These are phyloP conservation scores for Scytalidium sp. DNA, from an alignment of 2,329 filamentous ascomycete genomes.

Conservation along the genomic window DNA sequence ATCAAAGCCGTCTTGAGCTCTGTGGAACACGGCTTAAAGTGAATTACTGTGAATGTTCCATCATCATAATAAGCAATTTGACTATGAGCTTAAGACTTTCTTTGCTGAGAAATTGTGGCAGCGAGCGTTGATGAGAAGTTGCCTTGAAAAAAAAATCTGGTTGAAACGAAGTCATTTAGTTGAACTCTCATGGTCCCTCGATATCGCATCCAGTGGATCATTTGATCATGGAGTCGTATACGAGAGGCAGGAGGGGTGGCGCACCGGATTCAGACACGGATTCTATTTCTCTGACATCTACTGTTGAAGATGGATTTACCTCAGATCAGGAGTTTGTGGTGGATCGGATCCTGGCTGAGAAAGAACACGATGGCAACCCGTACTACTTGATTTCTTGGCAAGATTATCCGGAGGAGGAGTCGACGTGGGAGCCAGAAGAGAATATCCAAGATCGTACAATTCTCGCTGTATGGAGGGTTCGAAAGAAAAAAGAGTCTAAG, in stretches of 20 bases:
- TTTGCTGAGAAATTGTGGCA: too few species aligned
- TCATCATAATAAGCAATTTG: too few species aligned
- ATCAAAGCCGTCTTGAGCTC: too few species aligned
- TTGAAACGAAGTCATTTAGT: too few species aligned
- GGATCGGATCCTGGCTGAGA: conserved; percentile 50
- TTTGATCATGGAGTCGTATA: neutral
- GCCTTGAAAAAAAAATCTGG: too few species aligned
- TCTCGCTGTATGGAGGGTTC: conserved; percentile 26
- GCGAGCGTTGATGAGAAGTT: too few species aligned
- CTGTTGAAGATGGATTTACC: conserved; percentile 12
- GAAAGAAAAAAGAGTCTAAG: conserved; percentile 13
- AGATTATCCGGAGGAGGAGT: conserved; percentile 52
- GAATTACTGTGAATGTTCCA: too few species aligned
- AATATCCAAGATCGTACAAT: conserved; percentile 37
- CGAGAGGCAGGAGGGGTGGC: neutral
- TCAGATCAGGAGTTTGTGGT: conserved; percentile 28
- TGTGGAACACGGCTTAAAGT: too few species aligned
- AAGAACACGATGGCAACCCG: conserved; percentile 28
- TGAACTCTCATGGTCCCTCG: too few species aligned
- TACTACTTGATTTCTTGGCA: conserved; percentile 64
- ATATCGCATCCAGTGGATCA: too few species aligned
- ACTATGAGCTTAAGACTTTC: too few species aligned
- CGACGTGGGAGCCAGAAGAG: conserved; percentile 50
- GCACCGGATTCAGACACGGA: conserved; percentile 37
- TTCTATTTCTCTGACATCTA: conserved; percentile 56